phyloP scores from a whole-genome alignment of 2,329 filamentous ascomycete species.

The Trichophyton mentagrophytes region DNA sequence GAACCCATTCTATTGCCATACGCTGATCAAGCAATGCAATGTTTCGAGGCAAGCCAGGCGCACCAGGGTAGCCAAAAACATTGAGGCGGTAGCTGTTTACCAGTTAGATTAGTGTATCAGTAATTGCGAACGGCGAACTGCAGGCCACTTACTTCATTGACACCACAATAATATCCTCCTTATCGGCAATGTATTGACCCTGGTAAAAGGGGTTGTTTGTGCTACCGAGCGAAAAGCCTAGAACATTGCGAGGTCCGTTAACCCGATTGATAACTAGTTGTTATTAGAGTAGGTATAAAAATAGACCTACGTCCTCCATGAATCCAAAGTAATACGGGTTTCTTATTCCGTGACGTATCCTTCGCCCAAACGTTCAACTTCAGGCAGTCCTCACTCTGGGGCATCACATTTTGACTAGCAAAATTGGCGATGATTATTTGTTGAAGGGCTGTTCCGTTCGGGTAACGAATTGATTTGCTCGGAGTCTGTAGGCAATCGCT shows the following conservation, averaged over 20 bases:
- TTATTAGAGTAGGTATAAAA: not conserved
- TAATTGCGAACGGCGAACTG: not conserved
- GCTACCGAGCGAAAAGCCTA: constrained; percentile 23
- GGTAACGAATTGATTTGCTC: not conserved
- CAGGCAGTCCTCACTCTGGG: constrained; percentile 8
- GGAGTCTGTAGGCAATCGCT: not conserved
- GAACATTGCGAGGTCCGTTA: not conserved
- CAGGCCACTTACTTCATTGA: constrained; percentile 3
- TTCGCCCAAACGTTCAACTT: constrained; percentile 8
- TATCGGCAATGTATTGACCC: constrained; percentile 5
- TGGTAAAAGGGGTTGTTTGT: constrained; percentile 5
- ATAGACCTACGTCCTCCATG: constrained; percentile 6
- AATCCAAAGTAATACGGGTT: constrained; percentile 8
- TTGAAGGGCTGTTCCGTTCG: not conserved
- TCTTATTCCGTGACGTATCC: not conserved
- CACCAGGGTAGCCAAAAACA: constrained; percentile 37
- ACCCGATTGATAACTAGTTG: constrained; percentile 14
- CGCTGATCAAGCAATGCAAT: constrained; percentile 38
- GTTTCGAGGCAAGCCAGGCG: constrained; percentile 23
- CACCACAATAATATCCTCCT: constrained; percentile 8
- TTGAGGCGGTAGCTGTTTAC: constrained; percentile 40
- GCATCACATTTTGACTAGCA: constrained; percentile 6
- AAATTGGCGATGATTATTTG: constrained; percentile 6
- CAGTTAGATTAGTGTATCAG: constrained; percentile 33
- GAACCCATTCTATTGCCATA: constrained; percentile 30